Conservation (phyloP, 257 asterid genomes). For the Nicotiana benthamiana region DNA sequence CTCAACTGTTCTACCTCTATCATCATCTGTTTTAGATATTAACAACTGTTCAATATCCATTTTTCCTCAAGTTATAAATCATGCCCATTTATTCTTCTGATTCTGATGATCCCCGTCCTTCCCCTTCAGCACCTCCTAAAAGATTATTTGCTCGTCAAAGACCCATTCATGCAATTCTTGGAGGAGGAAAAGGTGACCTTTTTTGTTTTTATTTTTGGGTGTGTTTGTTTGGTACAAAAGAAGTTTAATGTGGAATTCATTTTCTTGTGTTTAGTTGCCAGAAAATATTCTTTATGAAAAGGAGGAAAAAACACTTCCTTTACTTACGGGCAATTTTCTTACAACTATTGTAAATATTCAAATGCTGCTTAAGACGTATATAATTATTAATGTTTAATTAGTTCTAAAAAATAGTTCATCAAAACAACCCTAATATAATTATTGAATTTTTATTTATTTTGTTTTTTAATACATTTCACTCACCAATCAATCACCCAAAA, state of each 20-base stretch:
- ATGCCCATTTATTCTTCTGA: constrained; percentile 55
- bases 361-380: no score
- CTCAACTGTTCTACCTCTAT: not conserved
- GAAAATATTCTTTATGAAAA: not conserved
- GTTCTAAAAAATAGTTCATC: no score
- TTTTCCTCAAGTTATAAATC: not conserved
- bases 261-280: not conserved
- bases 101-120: constrained; percentile 31
- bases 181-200: constrained; percentile 62
- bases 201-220: not conserved
- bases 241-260: no score
- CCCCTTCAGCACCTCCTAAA: constrained; percentile 13
- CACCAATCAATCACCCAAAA: no score
- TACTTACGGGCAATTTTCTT: no score
- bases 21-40: not conserved
- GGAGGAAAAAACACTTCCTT: no score
- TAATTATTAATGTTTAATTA: no score
- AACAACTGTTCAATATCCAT: not conserved
- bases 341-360: no score
- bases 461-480: no score
- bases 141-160: constrained; percentile 47
- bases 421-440: no score
- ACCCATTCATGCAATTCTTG: constrained; percentile 48
- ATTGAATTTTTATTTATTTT: no score
- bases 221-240: no score